Evolutionary conservation across 257 asterid species (phyloP).

Genomic region (Orobanche coerulescens): DNA sequence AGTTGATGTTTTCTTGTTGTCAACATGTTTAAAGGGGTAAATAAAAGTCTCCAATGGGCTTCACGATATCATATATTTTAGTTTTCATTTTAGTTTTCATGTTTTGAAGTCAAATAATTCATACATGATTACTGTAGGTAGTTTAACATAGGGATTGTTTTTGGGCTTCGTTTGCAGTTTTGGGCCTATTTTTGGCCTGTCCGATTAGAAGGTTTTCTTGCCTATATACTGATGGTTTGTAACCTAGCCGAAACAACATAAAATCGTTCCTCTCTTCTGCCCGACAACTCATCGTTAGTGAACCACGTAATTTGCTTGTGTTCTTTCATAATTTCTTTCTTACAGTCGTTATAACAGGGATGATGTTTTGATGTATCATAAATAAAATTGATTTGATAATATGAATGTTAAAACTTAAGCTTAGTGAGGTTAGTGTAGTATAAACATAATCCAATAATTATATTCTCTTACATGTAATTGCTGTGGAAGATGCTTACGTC

Average conservation of each 20-base stretch:
- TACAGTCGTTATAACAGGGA: no score
- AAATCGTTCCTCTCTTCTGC: no score
- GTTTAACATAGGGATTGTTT: neutral
- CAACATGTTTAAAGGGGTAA: constrained; percentile 1
- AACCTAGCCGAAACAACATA: no score
- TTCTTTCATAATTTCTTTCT: no score
- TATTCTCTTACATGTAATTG: neutral
- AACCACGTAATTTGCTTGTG: no score
- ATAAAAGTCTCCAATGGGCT: constrained; percentile 1
- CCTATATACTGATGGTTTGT: no score
- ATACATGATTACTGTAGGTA: neutral
- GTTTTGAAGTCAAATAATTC: neutral
- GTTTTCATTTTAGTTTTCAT: neutral
- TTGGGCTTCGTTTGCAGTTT: no score
- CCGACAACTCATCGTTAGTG: no score
- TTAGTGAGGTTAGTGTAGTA: neutral
- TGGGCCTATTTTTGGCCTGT: no score
- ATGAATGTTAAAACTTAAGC: neutral
- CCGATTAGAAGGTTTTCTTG: no score
- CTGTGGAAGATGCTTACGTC: constrained; percentile 7
- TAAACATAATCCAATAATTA: neutral
- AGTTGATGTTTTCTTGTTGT: constrained; percentile 16
- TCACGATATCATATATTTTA: neutral
- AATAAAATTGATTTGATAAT: neutral
- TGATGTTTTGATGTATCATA: neutral